Percentiles rank a stretch among this genome's conserved stretches.
Evolutionary conservation across 208 protist species (phyloP).

Genomic region (Leishmania gerbilli): DNA sequence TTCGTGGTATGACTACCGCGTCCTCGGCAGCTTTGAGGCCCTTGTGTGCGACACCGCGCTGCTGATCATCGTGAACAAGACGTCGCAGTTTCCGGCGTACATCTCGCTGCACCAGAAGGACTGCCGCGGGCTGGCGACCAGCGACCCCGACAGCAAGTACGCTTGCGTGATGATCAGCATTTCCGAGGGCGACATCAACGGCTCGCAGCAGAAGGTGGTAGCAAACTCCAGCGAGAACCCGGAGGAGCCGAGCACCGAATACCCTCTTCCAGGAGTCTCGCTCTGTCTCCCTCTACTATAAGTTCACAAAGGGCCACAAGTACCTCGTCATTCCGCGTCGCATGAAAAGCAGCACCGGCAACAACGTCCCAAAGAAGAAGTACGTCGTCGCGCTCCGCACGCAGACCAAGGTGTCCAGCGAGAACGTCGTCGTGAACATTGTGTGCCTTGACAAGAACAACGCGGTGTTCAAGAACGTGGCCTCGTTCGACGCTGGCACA

Average conservation of each 20-base stretch:
- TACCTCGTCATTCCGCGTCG: slow-evolving; percentile 52
- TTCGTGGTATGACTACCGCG: slow-evolving; percentile 56
- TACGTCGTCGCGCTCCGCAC: slow-evolving; percentile 42
- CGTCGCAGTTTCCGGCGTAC: slow-evolving; percentile 38
- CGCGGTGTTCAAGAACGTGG: slow-evolving; percentile 44
- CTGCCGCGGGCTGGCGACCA: slow-evolving; percentile 38
- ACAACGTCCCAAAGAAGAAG: slow-evolving; percentile 44
- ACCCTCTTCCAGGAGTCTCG: slow-evolving; percentile 46
- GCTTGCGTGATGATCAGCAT: slow-evolving; percentile 55
- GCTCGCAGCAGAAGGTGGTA: slow-evolving; percentile 35
- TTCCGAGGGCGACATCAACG: slow-evolving; percentile 31
- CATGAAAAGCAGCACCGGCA: slow-evolving; percentile 45
- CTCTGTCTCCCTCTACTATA: slow-evolving; percentile 40
- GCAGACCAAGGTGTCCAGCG: slow-evolving; percentile 19
- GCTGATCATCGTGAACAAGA: slow-evolving; percentile 41
- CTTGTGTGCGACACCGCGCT: slow-evolving; percentile 44
- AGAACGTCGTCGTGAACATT: slow-evolving; percentile 36
- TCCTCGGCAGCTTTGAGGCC: slow-evolving; percentile 46
- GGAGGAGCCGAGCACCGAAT: slow-evolving; percentile 43
- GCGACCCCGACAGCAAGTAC: slow-evolving; percentile 49
- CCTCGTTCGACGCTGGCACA: slow-evolving; percentile 32
- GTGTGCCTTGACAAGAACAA: slow-evolving; percentile 35
- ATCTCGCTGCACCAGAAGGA: slow-evolving; percentile 60
- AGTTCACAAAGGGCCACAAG: slow-evolving; percentile 39
- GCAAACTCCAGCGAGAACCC: slow-evolving; percentile 41